Conservation (phyloP, 108 stramenopile species). For the Parietichytrium sp. region DNA sequence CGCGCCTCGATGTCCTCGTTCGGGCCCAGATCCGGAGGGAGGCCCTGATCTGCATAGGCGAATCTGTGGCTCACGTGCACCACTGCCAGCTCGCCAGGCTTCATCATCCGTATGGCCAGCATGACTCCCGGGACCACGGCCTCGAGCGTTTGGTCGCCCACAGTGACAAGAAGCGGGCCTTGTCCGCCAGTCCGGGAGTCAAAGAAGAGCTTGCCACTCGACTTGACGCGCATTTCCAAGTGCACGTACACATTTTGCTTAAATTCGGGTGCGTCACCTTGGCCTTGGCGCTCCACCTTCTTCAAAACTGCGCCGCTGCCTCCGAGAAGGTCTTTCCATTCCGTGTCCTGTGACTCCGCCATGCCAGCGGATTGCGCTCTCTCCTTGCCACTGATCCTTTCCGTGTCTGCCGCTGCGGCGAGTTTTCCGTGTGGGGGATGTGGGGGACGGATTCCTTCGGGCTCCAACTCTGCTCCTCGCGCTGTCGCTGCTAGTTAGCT, state of each 20-base stretch:
- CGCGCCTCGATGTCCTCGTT: constrained; percentile 26
- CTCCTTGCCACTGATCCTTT: no score
- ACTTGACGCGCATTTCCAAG: not conserved
- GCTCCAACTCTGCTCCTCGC: no score
- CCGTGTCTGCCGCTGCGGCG: no score
- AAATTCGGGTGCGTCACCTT: not conserved
- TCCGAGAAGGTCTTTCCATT: not conserved
- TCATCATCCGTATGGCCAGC: constrained; percentile 3
- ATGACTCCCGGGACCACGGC: not conserved
- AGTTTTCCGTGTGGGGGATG: no score
- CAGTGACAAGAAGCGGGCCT: not conserved
- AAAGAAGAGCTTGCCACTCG: not conserved
- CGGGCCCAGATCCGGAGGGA: not conserved
- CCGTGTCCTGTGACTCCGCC: no score
- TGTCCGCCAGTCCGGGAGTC: not conserved
- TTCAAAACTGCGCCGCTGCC: constrained; percentile 8
- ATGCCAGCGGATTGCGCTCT: no score
- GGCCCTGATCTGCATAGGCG: not conserved
- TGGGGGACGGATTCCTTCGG: no score
- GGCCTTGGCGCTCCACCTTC: not conserved
- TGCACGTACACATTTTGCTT: constrained; percentile 4
- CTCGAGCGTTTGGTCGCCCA: constrained; percentile 5
- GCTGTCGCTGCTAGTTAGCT: no score
- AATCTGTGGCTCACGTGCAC: constrained; percentile 6
- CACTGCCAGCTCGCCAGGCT: constrained; percentile 11